A percentile compares a stretch with the other conserved stretches of the same genome.
These are phyloP conservation scores for Polyporus tsugae DNA, from an alignment of 1,284 basidiomycete species.

Conservation along the genomic window DNA sequence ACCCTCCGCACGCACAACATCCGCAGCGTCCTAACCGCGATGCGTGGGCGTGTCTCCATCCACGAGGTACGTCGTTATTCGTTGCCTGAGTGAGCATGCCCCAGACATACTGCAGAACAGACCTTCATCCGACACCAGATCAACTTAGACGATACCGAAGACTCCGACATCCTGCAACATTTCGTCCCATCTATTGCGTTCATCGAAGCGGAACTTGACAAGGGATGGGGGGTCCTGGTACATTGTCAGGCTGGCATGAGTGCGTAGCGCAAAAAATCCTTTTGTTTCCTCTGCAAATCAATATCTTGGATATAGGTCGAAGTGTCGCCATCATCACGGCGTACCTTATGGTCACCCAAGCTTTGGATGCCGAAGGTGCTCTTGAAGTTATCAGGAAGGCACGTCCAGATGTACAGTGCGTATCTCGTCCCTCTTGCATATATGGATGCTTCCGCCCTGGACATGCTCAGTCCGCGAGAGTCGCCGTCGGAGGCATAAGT, in stretches of 20 bases:
- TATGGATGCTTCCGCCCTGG: background rate
- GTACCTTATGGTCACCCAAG: slow-evolving; percentile 81
- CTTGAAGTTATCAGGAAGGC: slow-evolving; percentile 70
- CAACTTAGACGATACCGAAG: slow-evolving; percentile 73
- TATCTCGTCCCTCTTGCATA: slow-evolving; percentile 18
- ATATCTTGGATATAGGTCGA: slow-evolving; percentile 57
- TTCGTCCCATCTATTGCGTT: slow-evolving; percentile 82
- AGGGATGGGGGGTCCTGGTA: slow-evolving; percentile 79
- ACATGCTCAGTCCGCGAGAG: too few relatives aligned
- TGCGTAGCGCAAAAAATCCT: slow-evolving; percentile 48
- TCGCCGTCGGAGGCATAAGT: too few relatives aligned
- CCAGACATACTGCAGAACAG: slow-evolving; percentile 45
- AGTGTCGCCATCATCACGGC: slow-evolving; percentile 85
- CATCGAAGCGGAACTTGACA: slow-evolving; percentile 79
- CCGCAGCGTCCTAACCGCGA: slow-evolving; percentile 73
- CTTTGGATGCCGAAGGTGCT: slow-evolving; percentile 72
- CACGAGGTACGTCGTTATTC: slow-evolving; percentile 57
- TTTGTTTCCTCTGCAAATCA: background rate
- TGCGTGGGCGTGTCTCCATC: slow-evolving; percentile 73
- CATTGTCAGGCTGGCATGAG: slow-evolving; percentile 91
- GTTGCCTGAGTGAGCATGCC: slow-evolving; percentile 5
- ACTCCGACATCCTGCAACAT: slow-evolving; percentile 79
- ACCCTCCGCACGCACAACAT: slow-evolving; percentile 69
- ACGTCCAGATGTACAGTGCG: slow-evolving; percentile 76
- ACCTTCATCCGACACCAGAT: slow-evolving; percentile 78